Evolutionary conservation across 1,284 basidiomycete species (phyloP).

Genomic region (Malassezia japonica): DNA sequence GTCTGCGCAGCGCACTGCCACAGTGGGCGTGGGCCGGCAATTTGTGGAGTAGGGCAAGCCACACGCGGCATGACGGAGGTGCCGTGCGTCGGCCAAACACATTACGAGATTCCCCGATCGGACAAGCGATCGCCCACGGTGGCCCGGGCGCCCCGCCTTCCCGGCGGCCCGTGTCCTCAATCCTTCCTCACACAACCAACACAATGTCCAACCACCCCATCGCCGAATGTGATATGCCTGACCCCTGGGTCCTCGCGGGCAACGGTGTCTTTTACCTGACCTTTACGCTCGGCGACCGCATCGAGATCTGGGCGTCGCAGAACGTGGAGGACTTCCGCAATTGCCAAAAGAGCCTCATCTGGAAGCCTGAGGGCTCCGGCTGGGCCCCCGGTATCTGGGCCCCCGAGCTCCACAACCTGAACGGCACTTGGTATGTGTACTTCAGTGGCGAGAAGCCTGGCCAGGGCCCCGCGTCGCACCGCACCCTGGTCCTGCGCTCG

Average conservation of each 20-base stretch:
- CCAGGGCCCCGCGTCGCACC: constrained; percentile 15
- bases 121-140: too few species aligned
- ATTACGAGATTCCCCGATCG: too few species aligned
- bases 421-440: constrained; percentile 17
- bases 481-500: constrained; percentile 15
- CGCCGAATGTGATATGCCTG: constrained; percentile 13
- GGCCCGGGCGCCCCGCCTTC: too few species aligned
- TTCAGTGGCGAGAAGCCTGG: constrained; percentile 13
- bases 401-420: constrained; percentile 16
- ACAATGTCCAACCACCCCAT: constrained; percentile 17
- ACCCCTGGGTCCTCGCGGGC: constrained; percentile 13
- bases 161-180: too few species aligned
- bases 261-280: constrained; percentile 12
- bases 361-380: constrained; percentile 12
- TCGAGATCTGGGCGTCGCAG: constrained; percentile 17
- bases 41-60: too few species aligned
- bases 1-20: too few species aligned
- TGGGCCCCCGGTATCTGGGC: constrained; percentile 19
- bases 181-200: neutral
- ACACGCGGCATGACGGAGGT: too few species aligned
- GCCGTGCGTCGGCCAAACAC: too few species aligned
- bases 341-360: constrained; percentile 8
- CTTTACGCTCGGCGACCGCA: constrained; percentile 14
- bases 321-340: constrained; percentile 15
- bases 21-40: too few species aligned